Evolutionary conservation across 164 flowering plant species (phyloP).

Genomic region (Umbilicus rupestris): DNA sequence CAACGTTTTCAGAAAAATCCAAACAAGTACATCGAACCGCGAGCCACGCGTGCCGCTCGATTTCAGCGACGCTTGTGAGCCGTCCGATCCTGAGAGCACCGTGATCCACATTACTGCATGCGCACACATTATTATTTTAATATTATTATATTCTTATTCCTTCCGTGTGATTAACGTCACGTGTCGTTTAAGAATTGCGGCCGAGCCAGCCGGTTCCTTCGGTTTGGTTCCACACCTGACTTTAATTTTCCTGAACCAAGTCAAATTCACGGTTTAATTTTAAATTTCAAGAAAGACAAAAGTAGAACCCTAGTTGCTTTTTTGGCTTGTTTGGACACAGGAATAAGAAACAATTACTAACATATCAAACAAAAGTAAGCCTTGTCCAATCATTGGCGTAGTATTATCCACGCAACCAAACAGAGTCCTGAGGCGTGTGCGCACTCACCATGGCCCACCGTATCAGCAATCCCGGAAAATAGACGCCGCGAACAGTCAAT

Average conservation of each 20-base stretch:
- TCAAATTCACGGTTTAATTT: too few species aligned
- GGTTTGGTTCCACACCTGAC: neutral
- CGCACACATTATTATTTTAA: neutral
- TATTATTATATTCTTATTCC: neutral
- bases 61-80: slow-evolving; percentile 13
- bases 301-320: neutral
- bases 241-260: neutral
- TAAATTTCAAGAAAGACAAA: neutral
- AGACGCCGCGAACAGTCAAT: slow-evolving; percentile 1
- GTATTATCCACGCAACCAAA: neutral
- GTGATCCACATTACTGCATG: slow-evolving; percentile 10
- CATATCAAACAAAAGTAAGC: neutral
- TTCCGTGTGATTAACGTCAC: neutral
- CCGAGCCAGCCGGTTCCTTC: neutral
- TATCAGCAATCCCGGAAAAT: slow-evolving; percentile 5
- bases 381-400: neutral
- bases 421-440: neutral
- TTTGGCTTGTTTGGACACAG: neutral
- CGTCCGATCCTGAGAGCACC: slow-evolving; percentile 16
- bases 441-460: neutral
- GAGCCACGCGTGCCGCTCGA: slow-evolving; percentile 27
- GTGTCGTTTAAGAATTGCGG: slow-evolving; percentile 3
- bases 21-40: slow-evolving; percentile 13
- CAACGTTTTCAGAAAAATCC: slow-evolving; percentile 21
- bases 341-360: neutral